Evolutionary conservation across 306 rosid genomes (phyloP), one percentile per base, ranked within the genome.

Genomic region (Luffa acutangula): DNA sequence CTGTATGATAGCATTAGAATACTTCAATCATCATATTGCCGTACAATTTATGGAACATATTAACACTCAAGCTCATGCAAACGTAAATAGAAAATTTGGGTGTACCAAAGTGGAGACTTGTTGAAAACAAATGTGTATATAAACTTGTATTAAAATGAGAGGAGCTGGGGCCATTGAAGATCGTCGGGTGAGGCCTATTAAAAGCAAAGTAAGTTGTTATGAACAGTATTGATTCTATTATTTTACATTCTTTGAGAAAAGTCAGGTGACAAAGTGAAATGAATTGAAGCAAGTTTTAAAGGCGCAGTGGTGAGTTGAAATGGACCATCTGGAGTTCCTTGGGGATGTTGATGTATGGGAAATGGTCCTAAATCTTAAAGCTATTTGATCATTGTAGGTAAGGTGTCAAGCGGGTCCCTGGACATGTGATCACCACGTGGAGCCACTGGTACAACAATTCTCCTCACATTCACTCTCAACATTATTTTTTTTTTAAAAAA

Each of bases 311-410:
- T 51, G 21, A 46, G 58, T 72, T 48, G 77, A 72, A 72, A 72
- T 72, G 59, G 59, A 74, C 58, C 78, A 74, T 74, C 60, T 48
- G 46, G 60, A 51, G 15, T 74, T 48, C 43, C 43, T 74, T 15
- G 43, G 78, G 46, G 78, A 74, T 74, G 77, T 72, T 72, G 77
- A 72, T 31, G 57, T 72, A 72, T 72, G 59, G 25, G 31, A 45
- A 72, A 31, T 48, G 77, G 77, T 72, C 77, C 77, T 25, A 72
- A 21, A 43, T 74, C 31, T 51, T 49, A 33, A 49, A 33, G 57
- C 25, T 25, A 72, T 31, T 34, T 25, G 46, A 53, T 51, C 59
- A 74, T 34, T 74, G 21, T 74, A 51, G 62, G 45, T 74, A 51
- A 74, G 62, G 46, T 72, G 59, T 74, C 78, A 51, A 33, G 60